Percentiles rank a stretch among this genome's conserved stretches.
Conservation (phyloP, 2,329 filamentous ascomycete genomes). For the Verticillium isaacii region DNA sequence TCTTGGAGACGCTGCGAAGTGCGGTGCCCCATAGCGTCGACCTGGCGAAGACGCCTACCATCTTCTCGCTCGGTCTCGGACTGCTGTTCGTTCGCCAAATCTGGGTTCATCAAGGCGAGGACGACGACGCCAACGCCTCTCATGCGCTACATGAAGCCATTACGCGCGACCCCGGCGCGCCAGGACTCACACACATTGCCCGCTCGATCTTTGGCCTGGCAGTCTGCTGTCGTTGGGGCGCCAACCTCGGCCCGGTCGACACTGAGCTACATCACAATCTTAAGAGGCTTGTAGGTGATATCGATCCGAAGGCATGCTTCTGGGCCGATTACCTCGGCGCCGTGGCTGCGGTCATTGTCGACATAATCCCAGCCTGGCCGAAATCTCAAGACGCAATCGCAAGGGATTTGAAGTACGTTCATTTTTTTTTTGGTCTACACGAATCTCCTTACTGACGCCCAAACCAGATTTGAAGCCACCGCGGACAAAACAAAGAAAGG, state of each 20-base stretch:
- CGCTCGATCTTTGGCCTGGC: conserved; percentile 68
- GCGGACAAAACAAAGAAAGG: conserved; percentile 26
- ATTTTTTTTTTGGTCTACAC: not conserved
- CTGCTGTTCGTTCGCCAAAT: conserved; percentile 43
- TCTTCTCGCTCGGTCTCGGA: conserved; percentile 37
- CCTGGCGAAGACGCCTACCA: conserved; percentile 29
- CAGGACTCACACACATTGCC: conserved; percentile 69
- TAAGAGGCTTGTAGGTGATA: conserved; percentile 32
- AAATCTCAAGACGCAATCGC: conserved; percentile 25
- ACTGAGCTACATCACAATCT: conserved; percentile 35
- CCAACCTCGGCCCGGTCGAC: conserved; percentile 48
- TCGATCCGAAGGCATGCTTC: conserved; percentile 35
- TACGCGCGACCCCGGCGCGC: conserved; percentile 60
- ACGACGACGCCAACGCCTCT: conserved; percentile 53
- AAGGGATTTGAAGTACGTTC: conserved; percentile 33
- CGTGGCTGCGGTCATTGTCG: conserved; percentile 37
- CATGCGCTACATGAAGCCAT: conserved; percentile 70
- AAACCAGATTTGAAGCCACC: conserved; percentile 14
- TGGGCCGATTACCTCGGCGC: conserved; percentile 51
- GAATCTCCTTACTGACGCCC: not conserved
- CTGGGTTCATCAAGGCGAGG: conserved; percentile 46
- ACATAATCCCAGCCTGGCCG: conserved; percentile 37
- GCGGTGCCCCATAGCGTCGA: conserved; percentile 36
- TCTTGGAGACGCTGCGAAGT: conserved; percentile 30
- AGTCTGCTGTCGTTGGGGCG: conserved; percentile 70